Conservation (phyloP, 495 filamentous ascomycete genomes). For the Cetradonia linearis region DNA sequence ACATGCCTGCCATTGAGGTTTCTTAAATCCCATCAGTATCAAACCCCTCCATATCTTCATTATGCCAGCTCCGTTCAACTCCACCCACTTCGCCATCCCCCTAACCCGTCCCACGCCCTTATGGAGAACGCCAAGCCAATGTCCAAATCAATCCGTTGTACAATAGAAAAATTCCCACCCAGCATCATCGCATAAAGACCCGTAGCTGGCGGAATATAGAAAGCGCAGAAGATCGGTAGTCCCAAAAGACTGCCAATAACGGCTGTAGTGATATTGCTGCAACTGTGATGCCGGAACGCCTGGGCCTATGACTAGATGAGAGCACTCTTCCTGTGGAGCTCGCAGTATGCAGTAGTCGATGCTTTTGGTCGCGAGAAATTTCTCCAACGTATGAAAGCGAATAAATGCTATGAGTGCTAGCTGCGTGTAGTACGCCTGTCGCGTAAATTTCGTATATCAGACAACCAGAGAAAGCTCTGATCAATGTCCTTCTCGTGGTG, state of each 20-base stretch:
- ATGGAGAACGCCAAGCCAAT: neutral
- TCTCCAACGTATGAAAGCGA: neutral
- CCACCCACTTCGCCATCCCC: neutral
- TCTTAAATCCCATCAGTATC: neutral
- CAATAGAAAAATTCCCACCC: neutral
- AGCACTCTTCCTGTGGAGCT: neutral
- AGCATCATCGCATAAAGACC: neutral
- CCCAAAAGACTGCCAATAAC: neutral
- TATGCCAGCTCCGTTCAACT: neutral
- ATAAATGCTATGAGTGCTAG: neutral
- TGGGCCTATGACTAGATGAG: neutral
- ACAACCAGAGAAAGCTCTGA: neutral
- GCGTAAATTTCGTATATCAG: neutral
- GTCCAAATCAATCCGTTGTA: neutral
- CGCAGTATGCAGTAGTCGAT: neutral
- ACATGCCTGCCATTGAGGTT: too few relatives aligned
- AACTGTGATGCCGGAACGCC: neutral
- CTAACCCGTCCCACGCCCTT: neutral
- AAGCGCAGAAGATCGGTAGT: neutral
- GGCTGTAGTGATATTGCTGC: neutral
- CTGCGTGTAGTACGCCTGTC: neutral
- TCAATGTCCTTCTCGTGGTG: conserved; percentile 13
- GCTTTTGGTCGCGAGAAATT: neutral
- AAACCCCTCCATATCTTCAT: neutral
- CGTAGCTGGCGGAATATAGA: neutral